These are phyloP conservation scores for Cephalotrichum gorgonifer DNA, from an alignment of 2,329 filamentous ascomycete species.

Conservation along the genomic window DNA sequence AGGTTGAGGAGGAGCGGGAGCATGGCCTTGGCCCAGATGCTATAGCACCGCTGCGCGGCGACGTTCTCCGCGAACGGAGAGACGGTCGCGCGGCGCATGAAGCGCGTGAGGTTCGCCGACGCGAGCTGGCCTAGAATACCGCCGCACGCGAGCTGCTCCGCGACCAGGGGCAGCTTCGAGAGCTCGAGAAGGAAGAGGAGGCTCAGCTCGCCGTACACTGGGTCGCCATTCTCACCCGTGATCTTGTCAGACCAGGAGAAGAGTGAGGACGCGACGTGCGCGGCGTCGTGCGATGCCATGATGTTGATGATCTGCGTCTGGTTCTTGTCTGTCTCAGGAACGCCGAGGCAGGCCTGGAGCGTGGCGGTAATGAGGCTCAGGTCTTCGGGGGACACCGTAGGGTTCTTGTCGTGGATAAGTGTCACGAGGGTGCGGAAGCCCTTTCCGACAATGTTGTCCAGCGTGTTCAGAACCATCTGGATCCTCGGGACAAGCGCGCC, in stretches of 20 bases:
- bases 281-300: slow-evolving; percentile 59
- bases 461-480: slow-evolving; percentile 64
- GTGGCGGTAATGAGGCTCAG: slow-evolving; percentile 81
- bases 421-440: slow-evolving; percentile 75
- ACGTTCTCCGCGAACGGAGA: slow-evolving; percentile 69
- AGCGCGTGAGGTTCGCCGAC: slow-evolving; percentile 67
- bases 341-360: slow-evolving; percentile 69
- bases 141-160: slow-evolving; percentile 83
- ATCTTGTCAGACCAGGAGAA: slow-evolving; percentile 92
- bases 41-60: slow-evolving; percentile 64
- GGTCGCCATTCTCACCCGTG: slow-evolving; percentile 60
- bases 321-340: slow-evolving; percentile 65
- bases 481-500: slow-evolving; percentile 19
- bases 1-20: slow-evolving; percentile 84
- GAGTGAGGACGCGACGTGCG: slow-evolving; percentile 73
- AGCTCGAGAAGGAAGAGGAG: slow-evolving; percentile 82
- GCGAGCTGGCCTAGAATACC: slow-evolving; percentile 71
- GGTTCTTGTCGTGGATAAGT: slow-evolving; percentile 66
- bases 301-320: slow-evolving; percentile 62
- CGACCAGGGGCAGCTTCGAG: slow-evolving; percentile 68
- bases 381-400: slow-evolving; percentile 58
- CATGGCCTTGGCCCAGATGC: slow-evolving; percentile 82
- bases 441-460: slow-evolving; percentile 67
- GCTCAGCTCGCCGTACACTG: slow-evolving; percentile 87
- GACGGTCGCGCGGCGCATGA: slow-evolving; percentile 60